A percentile compares a stretch with the other conserved stretches of the same genome.
Evolutionary conservation across 2,329 filamentous ascomycete genomes (phyloP).

Genomic region (Sphaerulina vaccinii): DNA sequence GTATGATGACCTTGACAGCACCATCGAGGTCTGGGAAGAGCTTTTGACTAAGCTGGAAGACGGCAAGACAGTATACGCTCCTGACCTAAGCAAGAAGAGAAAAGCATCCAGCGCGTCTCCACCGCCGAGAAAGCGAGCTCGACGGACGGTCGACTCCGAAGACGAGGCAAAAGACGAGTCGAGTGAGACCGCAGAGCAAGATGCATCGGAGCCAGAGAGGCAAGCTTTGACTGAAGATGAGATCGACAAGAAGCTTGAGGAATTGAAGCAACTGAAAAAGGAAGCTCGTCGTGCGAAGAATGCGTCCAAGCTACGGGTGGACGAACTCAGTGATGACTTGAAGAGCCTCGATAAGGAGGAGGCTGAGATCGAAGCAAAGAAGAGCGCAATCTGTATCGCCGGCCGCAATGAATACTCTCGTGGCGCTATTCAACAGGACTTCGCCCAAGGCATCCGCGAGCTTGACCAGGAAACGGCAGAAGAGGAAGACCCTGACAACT

Average conservation of each 20-base stretch:
- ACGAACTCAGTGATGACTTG: constrained; percentile 34
- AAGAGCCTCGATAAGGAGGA: constrained; percentile 34
- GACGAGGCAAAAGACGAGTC: constrained; percentile 27
- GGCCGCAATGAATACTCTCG: constrained; percentile 59
- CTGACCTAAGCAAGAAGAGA: constrained; percentile 40
- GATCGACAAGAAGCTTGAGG: constrained; percentile 46
- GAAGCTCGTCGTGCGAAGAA: constrained; percentile 26
- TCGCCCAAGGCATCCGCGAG: constrained; percentile 59
- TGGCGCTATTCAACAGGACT: constrained; percentile 56
- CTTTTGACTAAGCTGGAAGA: constrained; percentile 40
- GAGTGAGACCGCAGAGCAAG: constrained; percentile 14
- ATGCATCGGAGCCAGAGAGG: constrained; percentile 27
- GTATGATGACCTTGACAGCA: constrained; percentile 42
- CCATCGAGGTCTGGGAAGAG: constrained; percentile 49
- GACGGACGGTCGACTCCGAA: constrained; percentile 26
- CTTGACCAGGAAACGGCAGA: constrained; percentile 57
- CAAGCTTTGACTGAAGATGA: constrained; percentile 43
- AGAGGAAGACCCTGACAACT: constrained; percentile 55
- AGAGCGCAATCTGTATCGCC: constrained; percentile 50
- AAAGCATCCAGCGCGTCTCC: constrained; percentile 10
- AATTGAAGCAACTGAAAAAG: constrained; percentile 47
- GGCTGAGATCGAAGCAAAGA: constrained; percentile 36
- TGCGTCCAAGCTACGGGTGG: constrained; percentile 35
- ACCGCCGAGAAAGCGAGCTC: constrained; percentile 17
- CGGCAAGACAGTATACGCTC: constrained; percentile 46